phyloP scores from a whole-genome alignment of 2,329 filamentous ascomycete genomes.

The Hymenoscyphus salicellus region DNA sequence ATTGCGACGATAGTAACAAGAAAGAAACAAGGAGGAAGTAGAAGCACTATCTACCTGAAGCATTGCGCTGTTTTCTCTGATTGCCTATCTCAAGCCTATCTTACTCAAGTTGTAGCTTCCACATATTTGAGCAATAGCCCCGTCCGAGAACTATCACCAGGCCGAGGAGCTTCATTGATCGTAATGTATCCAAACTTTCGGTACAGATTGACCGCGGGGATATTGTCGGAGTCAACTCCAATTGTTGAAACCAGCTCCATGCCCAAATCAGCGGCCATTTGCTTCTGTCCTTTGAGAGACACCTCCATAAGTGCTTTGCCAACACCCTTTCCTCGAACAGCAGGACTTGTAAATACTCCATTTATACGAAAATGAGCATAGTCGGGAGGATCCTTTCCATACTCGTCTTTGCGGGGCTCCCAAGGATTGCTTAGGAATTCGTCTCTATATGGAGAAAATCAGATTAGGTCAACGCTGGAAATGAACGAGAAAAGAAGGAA shows the following conservation, averaged over 20 bases:
- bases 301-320: constrained; percentile 36
- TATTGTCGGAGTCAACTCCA: constrained; percentile 38
- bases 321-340: constrained; percentile 38
- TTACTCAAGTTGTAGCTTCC: neutral
- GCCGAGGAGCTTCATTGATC: constrained; percentile 22
- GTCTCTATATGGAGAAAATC: neutral
- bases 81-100: neutral
- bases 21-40: neutral
- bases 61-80: too few relatives aligned
- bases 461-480: neutral
- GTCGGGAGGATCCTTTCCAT: neutral
- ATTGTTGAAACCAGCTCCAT: constrained; percentile 34
- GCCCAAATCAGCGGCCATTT: constrained; percentile 24
- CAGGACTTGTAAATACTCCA: constrained; percentile 40
- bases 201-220: constrained; percentile 37
- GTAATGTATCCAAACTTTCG: constrained; percentile 38
- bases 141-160: constrained; percentile 11
- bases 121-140: constrained; percentile 26
- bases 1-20: too few relatives aligned
- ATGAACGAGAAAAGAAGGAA: neutral
- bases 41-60: too few relatives aligned
- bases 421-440: constrained; percentile 21
- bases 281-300: constrained; percentile 32
- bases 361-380: constrained; percentile 37
- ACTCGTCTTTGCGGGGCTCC: constrained; percentile 11